Percentiles rank a stretch among this genome's conserved stretches.
phyloP scores from a whole-genome alignment of 2,329 filamentous ascomycete genomes.

The Ilyonectria destructans region DNA sequence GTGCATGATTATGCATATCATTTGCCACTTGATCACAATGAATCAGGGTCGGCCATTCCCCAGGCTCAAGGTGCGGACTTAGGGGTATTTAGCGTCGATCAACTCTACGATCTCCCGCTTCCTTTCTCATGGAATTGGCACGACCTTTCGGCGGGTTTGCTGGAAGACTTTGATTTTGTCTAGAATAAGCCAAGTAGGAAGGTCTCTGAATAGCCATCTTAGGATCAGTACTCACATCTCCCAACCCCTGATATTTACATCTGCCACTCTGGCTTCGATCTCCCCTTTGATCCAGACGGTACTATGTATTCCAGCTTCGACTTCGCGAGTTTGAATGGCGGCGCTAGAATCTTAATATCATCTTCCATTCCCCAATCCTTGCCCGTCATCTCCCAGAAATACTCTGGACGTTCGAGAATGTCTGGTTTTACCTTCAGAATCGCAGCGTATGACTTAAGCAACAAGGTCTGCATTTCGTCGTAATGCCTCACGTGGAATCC shows the following conservation, averaged over 20 bases:
- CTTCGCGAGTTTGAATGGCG: constrained; percentile 26
- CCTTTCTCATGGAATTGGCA: constrained; percentile 29
- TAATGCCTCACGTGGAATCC: constrained; percentile 39
- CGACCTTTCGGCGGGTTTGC: constrained; percentile 12
- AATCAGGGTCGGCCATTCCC: background rate
- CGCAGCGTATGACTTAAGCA: constrained; percentile 17
- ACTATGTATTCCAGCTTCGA: constrained; percentile 20
- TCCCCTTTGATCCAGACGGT: constrained; percentile 19
- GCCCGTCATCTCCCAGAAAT: constrained; percentile 30
- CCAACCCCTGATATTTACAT: background rate
- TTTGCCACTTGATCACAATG: background rate
- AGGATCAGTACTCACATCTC: background rate
- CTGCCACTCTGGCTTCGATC: constrained; percentile 24
- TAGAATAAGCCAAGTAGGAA: background rate
- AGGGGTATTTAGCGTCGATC: constrained; percentile 8
- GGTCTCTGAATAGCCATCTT: background rate
- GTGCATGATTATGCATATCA: background rate
- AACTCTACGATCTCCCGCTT: constrained; percentile 22
- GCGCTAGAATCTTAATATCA: constrained; percentile 23
- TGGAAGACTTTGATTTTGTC: constrained; percentile 24
- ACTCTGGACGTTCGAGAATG: constrained; percentile 20
- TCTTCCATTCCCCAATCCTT: constrained; percentile 29
- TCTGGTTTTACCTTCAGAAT: constrained; percentile 31
- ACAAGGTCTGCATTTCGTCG: constrained; percentile 42
- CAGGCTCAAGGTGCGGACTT: background rate